Conservation (phyloP, 2,329 filamentous ascomycete species). For the Venturia pyrina region DNA sequence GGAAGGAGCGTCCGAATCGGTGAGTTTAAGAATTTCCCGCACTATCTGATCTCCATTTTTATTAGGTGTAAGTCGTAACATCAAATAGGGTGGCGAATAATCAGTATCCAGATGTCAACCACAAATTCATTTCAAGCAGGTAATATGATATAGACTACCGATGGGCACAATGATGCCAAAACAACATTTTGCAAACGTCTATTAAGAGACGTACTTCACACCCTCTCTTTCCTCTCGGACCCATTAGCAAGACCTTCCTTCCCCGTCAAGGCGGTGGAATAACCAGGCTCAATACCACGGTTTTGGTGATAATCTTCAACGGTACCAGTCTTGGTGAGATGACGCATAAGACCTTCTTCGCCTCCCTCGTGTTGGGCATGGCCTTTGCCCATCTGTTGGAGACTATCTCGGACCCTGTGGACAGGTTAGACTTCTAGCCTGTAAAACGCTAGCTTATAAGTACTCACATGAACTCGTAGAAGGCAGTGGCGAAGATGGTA, state of each 20-base stretch:
- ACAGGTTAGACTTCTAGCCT: neutral
- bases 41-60: no score
- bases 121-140: no score
- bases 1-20: no score
- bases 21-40: no score
- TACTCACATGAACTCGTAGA: slow-evolving; percentile 40
- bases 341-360: slow-evolving; percentile 39
- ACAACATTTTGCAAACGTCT: neutral
- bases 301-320: neutral
- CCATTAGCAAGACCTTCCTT: neutral
- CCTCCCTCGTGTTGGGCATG: slow-evolving; percentile 41
- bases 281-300: neutral
- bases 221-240: neutral
- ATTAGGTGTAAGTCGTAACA: neutral
- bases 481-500: slow-evolving; percentile 43
- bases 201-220: neutral
- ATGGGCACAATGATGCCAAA: no score
- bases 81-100: neutral
- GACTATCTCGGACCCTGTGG: slow-evolving; percentile 36
- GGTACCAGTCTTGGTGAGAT: slow-evolving; percentile 26
- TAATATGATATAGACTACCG: no score
- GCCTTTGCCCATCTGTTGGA: slow-evolving; percentile 41
- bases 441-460: neutral
- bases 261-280: neutral
- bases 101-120: no score